Conservation (phyloP, 2,329 filamentous ascomycete genomes). For the Aspergillus transmontanensis region DNA sequence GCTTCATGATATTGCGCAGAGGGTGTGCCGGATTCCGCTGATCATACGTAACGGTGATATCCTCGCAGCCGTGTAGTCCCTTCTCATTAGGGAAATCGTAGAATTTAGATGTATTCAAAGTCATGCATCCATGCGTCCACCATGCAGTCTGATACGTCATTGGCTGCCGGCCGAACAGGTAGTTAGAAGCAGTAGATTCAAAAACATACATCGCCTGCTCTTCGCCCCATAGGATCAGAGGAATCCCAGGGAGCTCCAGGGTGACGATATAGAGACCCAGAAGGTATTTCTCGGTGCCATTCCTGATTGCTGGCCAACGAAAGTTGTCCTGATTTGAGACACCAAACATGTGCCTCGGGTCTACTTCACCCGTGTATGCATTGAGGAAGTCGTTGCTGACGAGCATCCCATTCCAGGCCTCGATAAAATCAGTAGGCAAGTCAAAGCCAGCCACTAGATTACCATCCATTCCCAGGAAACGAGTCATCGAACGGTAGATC, state of each 20-base stretch:
- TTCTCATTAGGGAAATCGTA: conserved; percentile 60
- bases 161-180: conserved; percentile 65
- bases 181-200: conserved; percentile 66
- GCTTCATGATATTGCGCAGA: conserved; percentile 62
- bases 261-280: conserved; percentile 62
- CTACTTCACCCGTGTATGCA: conserved; percentile 61
- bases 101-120: conserved; percentile 58
- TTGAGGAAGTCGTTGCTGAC: conserved; percentile 63
- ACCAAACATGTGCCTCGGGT: conserved; percentile 67
- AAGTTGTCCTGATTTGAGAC: conserved; percentile 68
- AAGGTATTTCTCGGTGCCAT: conserved; percentile 60
- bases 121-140: conserved; percentile 67
- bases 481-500: conserved; percentile 61
- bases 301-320: conserved; percentile 61
- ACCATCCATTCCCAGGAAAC: conserved; percentile 64
- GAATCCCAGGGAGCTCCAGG: conserved; percentile 62
- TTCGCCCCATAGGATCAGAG: conserved; percentile 66
- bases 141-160: conserved; percentile 65
- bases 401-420: conserved; percentile 60
- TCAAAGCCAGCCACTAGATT: conserved; percentile 58
- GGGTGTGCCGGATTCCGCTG: conserved; percentile 66
- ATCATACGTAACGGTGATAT: conserved; percentile 60
- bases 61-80: conserved; percentile 58
- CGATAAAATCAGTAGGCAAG: conserved; percentile 56
- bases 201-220: conserved; percentile 67